Evolutionary conservation across 139 green algal genomes (phyloP).

Genomic region (Closterium sp.): DNA sequence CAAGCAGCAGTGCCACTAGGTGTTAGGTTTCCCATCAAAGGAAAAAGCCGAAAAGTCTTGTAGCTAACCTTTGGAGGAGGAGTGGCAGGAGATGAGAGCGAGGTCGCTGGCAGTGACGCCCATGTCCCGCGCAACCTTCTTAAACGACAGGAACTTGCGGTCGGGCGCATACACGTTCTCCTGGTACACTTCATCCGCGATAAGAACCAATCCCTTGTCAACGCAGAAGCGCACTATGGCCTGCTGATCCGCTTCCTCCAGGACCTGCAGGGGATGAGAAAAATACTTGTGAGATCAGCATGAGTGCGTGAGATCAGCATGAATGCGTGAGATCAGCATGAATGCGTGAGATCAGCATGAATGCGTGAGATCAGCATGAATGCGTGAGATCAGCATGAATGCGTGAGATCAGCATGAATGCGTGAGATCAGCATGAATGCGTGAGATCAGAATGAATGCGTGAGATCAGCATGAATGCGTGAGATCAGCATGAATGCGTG

Average conservation of each 20-base stretch:
- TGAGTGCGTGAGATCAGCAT: slow-evolving; percentile 79
- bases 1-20: not conserved
- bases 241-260: slow-evolving; percentile 25
- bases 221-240: slow-evolving; percentile 70
- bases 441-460: too few species aligned
- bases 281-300: slow-evolving; percentile 85
- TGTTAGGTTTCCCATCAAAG: too few species aligned
- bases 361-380: too few species aligned
- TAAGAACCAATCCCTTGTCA: slow-evolving; percentile 78
- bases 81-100: slow-evolving; percentile 78
- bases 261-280: slow-evolving; percentile 10
- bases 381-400: too few species aligned
- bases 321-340: too few species aligned
- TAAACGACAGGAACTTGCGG: slow-evolving; percentile 86
- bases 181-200: slow-evolving; percentile 94
- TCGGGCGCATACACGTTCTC: slow-evolving; percentile 91
- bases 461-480: too few species aligned
- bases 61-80: slow-evolving; percentile 82
- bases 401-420: too few species aligned
- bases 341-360: too few species aligned
- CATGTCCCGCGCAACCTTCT: slow-evolving; percentile 66
- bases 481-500: too few species aligned
- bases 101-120: slow-evolving; percentile 34
- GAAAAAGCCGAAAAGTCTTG: too few species aligned
- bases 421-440: too few species aligned